These are phyloP conservation scores for Rhododendron ferrugineum DNA, from an alignment of 148 eudicot genomes.

Conservation along the genomic window DNA sequence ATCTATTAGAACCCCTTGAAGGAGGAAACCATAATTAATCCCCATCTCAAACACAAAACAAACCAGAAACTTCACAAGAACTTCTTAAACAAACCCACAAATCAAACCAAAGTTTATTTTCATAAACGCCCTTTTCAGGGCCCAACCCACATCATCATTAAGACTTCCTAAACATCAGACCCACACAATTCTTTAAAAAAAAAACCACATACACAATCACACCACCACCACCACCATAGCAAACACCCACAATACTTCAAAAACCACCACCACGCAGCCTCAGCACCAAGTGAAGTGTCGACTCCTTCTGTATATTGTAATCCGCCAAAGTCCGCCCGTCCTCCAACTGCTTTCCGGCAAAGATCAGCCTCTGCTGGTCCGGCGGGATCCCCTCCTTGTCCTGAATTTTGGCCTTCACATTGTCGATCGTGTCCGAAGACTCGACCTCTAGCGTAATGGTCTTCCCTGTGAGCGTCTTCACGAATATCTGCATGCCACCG, in stretches of 20 bases:
- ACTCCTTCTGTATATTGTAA: not conserved
- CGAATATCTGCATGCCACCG: slow-evolving; percentile 3
- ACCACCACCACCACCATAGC: not conserved
- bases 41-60: not conserved
- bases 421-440: not conserved
- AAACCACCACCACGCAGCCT: not conserved
- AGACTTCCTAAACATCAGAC: no score
- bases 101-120: not conserved
- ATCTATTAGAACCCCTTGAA: no score
- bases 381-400: not conserved
- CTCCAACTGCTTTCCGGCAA: not conserved
- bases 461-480: not conserved
- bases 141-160: not conserved
- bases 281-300: not conserved
- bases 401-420: not conserved
- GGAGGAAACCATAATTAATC: not conserved
- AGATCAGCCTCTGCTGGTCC: not conserved
- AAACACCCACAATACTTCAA: not conserved
- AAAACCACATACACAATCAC: not conserved
- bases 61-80: not conserved
- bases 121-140: not conserved
- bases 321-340: not conserved
- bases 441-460: not conserved
- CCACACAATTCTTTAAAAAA: no score
- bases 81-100: not conserved